Conservation (phyloP, 257 asterid genomes). For the Nicotiana noctiflora region DNA sequence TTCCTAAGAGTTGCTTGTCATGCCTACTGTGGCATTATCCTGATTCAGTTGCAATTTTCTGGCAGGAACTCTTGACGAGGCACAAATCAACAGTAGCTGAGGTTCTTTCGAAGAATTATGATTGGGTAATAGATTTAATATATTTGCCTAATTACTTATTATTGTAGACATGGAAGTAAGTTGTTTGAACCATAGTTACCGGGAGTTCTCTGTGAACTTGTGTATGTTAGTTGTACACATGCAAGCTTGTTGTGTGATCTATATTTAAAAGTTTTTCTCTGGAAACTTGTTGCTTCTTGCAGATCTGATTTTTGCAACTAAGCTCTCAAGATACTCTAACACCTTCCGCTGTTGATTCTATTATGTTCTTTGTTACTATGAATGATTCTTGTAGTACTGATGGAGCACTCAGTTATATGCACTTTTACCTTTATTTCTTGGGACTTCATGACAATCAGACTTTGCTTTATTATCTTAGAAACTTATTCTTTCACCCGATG, state of each 20-base stretch:
- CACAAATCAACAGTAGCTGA: conserved; percentile 23
- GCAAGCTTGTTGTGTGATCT: neutral
- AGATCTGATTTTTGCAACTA: neutral
- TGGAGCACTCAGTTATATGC: neutral
- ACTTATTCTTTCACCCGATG: neutral
- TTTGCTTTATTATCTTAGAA: neutral
- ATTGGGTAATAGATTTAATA: conserved; percentile 14
- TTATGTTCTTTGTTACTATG: neutral
- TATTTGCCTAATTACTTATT: neutral
- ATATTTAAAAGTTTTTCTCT: neutral
- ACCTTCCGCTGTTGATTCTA: neutral
- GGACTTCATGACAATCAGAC: neutral
- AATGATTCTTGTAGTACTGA: neutral
- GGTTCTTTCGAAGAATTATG: conserved; percentile 19
- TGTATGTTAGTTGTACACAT: neutral
- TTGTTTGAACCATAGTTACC: neutral
- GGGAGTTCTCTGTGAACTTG: neutral
- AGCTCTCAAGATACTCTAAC: neutral
- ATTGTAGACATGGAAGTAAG: neutral
- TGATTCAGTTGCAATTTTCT: neutral
- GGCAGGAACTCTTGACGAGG: conserved; percentile 22
- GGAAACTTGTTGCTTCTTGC: neutral
- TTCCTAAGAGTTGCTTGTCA: neutral
- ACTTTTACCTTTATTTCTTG: neutral
- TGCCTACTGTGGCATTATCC: neutral